Base-by-base conservation (phyloP, 495 filamentous ascomycete species). In the Penicillium lagena region DNA sequence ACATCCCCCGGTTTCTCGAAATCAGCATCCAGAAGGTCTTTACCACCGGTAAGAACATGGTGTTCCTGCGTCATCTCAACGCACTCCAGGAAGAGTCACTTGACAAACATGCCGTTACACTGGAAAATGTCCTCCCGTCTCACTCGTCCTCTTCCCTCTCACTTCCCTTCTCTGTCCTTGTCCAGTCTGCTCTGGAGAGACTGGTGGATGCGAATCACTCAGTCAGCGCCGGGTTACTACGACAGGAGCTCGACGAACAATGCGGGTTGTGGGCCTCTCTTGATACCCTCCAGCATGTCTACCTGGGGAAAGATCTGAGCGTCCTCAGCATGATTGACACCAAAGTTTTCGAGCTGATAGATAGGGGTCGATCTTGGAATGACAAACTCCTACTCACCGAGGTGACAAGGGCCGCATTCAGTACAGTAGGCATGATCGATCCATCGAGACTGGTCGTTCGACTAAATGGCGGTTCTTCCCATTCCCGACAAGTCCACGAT, bases 331-430 rank as follows among this genome's bases (percentile, higher is more conserved):
- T 64, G 0, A 82, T 96, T 40, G 76, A 86, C 12, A 64, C 72
- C 27, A 76, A 79, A 11, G 65, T 96, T 12, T 96, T 95, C 58
- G 80, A 87, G 33, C 79, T 85, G 32, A 77, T 96, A 13, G 88
- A 93, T 50, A 71, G 71, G 13, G 63, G 82, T 7, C 78, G 59
- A 12, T 74, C 73, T 17, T 96, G 91, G 90, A 82, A 82, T 46
- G 89, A 97, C 63, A 77, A 81, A 14, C 94, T 89, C 56, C 70
- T 85, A 5, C 69, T 96, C 29, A 95, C 87, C 3, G 89, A 93
- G 52, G 63, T 91, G 7, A 80, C 83, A 5, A 86, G 87, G 43
- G 78, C 76, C 30, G 77, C 83, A 5, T 89, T 89, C 56, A 73
- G 74, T 32, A 47, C 55, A 1, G 46, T 73, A 9, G 42, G 55